Conservation (phyloP, 257 asterid genomes). For the Fraxinus pennsylvanica region DNA sequence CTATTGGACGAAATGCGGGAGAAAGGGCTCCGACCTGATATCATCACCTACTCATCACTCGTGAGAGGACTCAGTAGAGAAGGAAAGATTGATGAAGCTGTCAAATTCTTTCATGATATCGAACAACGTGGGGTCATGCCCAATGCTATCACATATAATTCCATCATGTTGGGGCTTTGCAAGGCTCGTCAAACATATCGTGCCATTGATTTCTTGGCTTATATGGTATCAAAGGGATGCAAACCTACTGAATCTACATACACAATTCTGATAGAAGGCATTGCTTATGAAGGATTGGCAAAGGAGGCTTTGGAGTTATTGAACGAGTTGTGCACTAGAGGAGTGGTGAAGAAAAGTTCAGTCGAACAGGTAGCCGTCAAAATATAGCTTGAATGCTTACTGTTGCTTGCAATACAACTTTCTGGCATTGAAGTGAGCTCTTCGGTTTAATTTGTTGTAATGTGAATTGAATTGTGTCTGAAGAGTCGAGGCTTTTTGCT, state of each 20-base stretch:
- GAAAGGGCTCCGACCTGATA: constrained; percentile 69
- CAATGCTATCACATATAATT: constrained; percentile 65
- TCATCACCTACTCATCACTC: constrained; percentile 67
- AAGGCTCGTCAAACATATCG: constrained; percentile 74
- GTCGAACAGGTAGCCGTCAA: constrained; percentile 54
- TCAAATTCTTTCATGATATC: constrained; percentile 59
- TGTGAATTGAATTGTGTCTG: neutral
- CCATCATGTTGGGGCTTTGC: constrained; percentile 79
- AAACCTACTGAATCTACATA: constrained; percentile 82
- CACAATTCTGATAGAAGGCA: constrained; percentile 74
- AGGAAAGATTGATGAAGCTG: constrained; percentile 77
- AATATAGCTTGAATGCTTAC: constrained; percentile 34
- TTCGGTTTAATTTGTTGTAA: neutral
- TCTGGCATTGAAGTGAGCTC: neutral
- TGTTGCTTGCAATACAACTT: neutral
- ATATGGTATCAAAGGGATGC: constrained; percentile 76
- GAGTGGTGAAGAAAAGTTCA: constrained; percentile 64
- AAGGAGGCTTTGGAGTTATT: constrained; percentile 70
- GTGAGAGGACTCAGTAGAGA: constrained; percentile 74
- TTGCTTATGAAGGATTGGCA: constrained; percentile 66
- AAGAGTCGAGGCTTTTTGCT: neutral
- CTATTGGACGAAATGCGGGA: constrained; percentile 67
- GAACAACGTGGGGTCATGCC: constrained; percentile 63
- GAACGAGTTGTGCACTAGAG: constrained; percentile 64
- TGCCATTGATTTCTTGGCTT: constrained; percentile 72